Percentiles rank a stretch among this genome's conserved stretches.
Evolutionary conservation across 2,329 filamentous ascomycete species (phyloP).

Genomic region (Teratosphaeriaceae sp.): DNA sequence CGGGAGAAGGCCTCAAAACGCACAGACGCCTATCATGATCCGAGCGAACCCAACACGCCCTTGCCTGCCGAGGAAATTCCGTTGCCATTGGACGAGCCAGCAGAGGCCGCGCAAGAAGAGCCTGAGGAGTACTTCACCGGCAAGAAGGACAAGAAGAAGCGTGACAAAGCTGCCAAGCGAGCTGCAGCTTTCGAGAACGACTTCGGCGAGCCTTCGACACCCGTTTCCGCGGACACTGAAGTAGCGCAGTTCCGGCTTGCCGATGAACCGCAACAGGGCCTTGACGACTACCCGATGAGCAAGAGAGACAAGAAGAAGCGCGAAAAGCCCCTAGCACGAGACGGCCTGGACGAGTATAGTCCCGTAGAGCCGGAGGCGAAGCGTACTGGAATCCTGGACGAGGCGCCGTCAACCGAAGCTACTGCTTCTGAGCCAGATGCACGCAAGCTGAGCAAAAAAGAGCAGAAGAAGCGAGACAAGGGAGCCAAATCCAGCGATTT

Average conservation of each 20-base stretch:
- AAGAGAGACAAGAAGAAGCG: conserved; percentile 10
- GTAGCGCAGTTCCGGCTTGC: too few species aligned
- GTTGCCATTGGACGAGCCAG: too few species aligned
- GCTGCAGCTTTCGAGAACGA: conserved; percentile 7
- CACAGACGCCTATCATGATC: too few species aligned
- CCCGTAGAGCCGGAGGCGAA: conserved; percentile 2
- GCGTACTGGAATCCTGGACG: conserved; percentile 2
- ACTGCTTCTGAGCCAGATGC: conserved; percentile 20
- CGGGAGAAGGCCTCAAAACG: conserved; percentile 36
- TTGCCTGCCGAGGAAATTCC: too few species aligned
- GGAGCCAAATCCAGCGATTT: conserved; percentile 27
- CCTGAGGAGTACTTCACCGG: not conserved
- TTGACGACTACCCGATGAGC: not conserved
- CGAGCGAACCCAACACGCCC: too few species aligned
- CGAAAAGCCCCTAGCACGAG: conserved; percentile 7
- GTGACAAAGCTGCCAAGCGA: conserved; percentile 10
- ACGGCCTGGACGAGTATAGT: conserved; percentile 1
- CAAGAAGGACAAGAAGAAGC: conserved; percentile 10
- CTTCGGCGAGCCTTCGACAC: conserved; percentile 7
- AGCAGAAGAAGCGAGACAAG: conserved; percentile 40
- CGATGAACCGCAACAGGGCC: not conserved
- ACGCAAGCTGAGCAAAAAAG: conserved; percentile 27
- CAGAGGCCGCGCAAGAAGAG: not conserved
- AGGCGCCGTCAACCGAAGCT: conserved; percentile 7
- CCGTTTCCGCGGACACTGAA: not conserved